Evolutionary conservation across 805 yeast genomes (phyloP).

Genomic region (Priceomyces castillae): DNA sequence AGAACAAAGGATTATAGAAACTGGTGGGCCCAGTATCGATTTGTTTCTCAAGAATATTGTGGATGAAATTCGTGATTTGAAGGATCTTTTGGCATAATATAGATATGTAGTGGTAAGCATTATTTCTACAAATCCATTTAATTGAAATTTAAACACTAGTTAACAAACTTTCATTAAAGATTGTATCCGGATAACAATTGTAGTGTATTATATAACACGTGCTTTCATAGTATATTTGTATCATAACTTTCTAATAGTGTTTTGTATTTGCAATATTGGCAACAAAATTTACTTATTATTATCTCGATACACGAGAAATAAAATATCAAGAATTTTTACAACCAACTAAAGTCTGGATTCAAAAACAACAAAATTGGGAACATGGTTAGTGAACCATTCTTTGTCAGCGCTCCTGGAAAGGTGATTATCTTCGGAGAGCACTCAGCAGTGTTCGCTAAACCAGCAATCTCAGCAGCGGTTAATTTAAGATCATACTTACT

Average conservation of each 20-base stretch:
- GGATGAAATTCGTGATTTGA: slow-evolving; percentile 36
- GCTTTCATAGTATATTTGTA: too few species aligned
- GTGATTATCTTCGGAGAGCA: slow-evolving; percentile 96
- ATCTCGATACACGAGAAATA: too few species aligned
- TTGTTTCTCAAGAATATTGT: slow-evolving; percentile 29
- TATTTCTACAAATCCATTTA: too few species aligned
- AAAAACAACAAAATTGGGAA: neutral
- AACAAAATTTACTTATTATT: too few species aligned
- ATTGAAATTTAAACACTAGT: too few species aligned
- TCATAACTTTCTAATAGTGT: too few species aligned
- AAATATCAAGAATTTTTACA: neutral
- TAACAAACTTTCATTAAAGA: too few species aligned
- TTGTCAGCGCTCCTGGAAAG: slow-evolving; percentile 93
- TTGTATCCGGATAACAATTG: too few species aligned
- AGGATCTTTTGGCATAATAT: slow-evolving; percentile 23
- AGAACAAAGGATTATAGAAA: slow-evolving; percentile 57
- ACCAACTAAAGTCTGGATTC: neutral
- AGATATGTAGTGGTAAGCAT: neutral
- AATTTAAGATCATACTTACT: slow-evolving; percentile 79
- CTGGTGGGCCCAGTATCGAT: slow-evolving; percentile 33
- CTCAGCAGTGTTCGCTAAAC: slow-evolving; percentile 89
- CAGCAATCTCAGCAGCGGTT: slow-evolving; percentile 95
- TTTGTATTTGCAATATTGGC: too few species aligned
- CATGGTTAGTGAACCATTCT: slow-evolving; percentile 45
- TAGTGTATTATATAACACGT: too few species aligned